phyloP scores from a whole-genome alignment of 108 stramenopile genomes.

The Stephanodiscus triporus region DNA sequence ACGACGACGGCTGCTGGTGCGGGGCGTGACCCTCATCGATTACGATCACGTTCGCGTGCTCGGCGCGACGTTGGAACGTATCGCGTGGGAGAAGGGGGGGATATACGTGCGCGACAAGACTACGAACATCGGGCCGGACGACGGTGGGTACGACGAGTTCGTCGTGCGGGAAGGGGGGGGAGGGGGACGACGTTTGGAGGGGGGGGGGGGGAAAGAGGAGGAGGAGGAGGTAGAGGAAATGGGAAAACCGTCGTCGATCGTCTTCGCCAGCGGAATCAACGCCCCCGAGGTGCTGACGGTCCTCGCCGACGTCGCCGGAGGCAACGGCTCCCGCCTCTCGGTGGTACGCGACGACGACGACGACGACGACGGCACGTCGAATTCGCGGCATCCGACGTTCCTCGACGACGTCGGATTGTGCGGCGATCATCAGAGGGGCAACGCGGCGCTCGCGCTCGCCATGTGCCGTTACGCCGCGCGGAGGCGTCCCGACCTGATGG shows the following conservation, averaged over 20 bases:
- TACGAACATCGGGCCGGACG: constrained; percentile 17
- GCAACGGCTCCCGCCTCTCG: constrained; percentile 13
- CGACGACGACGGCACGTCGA: constrained; percentile 8
- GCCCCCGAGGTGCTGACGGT: constrained; percentile 13
- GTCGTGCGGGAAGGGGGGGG: constrained; percentile 31
- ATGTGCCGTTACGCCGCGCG: constrained; percentile 51
- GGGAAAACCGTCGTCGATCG: not conserved
- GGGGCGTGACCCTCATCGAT: constrained; percentile 80
- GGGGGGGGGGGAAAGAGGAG: too few species aligned
- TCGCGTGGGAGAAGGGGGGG: constrained; percentile 96
- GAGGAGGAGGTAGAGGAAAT: not conserved
- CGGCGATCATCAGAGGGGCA: constrained; percentile 72
- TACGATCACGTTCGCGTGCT: constrained; percentile 90
- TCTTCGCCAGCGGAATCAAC: constrained; percentile 34
- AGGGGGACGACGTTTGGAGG: too few species aligned
- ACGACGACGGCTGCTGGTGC: constrained; percentile 16
- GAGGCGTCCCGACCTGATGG: constrained; percentile 1
- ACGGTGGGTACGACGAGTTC: constrained; percentile 45
- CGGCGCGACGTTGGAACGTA: constrained; percentile 82
- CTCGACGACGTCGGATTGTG: constrained; percentile 47
- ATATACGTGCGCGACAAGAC: constrained; percentile 72
- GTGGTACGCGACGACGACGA: constrained; percentile 24
- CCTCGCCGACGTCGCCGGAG: constrained; percentile 11
- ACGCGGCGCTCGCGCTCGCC: constrained; percentile 74
- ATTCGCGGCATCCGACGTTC: too few species aligned